phyloP scores from a whole-genome alignment of 2,329 filamentous ascomycete genomes.

The Coniochaeta hoffmannii region DNA sequence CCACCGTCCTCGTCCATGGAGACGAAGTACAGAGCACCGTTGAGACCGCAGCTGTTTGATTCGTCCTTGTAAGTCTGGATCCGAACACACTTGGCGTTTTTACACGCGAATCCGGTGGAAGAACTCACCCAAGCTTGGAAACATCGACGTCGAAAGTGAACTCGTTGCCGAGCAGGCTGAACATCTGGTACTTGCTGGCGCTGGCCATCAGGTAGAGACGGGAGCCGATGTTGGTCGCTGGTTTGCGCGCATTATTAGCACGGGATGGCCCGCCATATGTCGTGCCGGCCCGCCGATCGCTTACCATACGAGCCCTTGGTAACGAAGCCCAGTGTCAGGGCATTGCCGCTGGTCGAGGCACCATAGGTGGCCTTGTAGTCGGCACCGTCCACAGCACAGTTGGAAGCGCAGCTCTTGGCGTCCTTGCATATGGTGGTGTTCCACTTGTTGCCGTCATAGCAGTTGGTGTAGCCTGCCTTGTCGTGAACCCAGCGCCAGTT shows the following conservation, averaged over 20 bases:
- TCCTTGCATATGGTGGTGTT: conserved; percentile 39
- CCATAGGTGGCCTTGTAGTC: conserved; percentile 45
- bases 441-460: conserved; percentile 41
- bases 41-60: conserved; percentile 44
- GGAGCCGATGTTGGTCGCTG: conserved; percentile 29
- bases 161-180: conserved; percentile 53
- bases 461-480: conserved; percentile 37
- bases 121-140: conserved; percentile 49
- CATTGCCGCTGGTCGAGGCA: conserved; percentile 38
- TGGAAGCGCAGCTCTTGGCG: conserved; percentile 40
- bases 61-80: not conserved
- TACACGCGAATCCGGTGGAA: conserved; percentile 20
- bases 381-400: conserved; percentile 50
- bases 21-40: conserved; percentile 50
- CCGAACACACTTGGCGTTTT: not conserved
- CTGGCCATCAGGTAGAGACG: conserved; percentile 24
- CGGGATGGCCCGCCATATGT: not conserved
- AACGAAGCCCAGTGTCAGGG: conserved; percentile 39
- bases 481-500: conserved; percentile 54
- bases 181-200: conserved; percentile 30
- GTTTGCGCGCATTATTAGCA: not conserved
- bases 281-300: not conserved
- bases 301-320: conserved; percentile 27
- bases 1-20: conserved; percentile 52
- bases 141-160: conserved; percentile 61